Base-by-base conservation (phyloP, 2,329 filamentous ascomycete species). In the Ilyonectria mors-panacis region DNA sequence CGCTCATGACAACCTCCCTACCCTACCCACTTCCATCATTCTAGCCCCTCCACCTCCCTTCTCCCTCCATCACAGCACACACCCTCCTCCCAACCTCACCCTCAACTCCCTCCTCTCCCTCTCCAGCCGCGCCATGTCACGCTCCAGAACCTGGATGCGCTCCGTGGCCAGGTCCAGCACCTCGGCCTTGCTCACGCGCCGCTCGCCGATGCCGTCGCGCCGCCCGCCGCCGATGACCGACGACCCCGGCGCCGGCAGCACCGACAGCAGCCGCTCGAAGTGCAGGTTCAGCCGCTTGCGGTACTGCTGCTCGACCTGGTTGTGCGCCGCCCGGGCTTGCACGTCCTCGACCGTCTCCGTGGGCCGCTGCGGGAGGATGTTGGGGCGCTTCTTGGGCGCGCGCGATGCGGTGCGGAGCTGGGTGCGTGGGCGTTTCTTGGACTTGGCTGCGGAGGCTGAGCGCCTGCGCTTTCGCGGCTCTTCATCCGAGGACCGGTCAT, bases 281-380 rank as follows among this genome's bases (percentile, higher is more conserved):
- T 85, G 82, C 2, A 78, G 76, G 66, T 85, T 85, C 37, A 85
- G 81, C 26, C 83, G 77, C 75, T 84, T 84, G 39, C 83, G 82
- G 75, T 85, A 85, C 71, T 85, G 82, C 72, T 85, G 84, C 76
- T 85, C 83, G 9, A 85, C 83, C 57, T 84, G 81, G 73, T 85
- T 85, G 70, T 85, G 83, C 50, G 76, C 76, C 59, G 75, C 77
- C 15, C 77, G 71, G 1, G 74, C 76, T 54, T 75, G 71, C 47
- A 75, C 73, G 39, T 77, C 74, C 42, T 76, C 73, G 1, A 60
- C 60, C 37, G 75, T 70, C 61, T 76, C 75, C 33, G 69, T 63
- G 12, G 73, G 70, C 48, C 67, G 68, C 60, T 64, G 66, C 12
- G 73, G 70, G 12, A 74, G 65, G n/a, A 59, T 62, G 63, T 53